These are phyloP conservation scores for Rhypophila decipiens DNA, from an alignment of 495 filamentous ascomycete species.

Conservation along the genomic window DNA sequence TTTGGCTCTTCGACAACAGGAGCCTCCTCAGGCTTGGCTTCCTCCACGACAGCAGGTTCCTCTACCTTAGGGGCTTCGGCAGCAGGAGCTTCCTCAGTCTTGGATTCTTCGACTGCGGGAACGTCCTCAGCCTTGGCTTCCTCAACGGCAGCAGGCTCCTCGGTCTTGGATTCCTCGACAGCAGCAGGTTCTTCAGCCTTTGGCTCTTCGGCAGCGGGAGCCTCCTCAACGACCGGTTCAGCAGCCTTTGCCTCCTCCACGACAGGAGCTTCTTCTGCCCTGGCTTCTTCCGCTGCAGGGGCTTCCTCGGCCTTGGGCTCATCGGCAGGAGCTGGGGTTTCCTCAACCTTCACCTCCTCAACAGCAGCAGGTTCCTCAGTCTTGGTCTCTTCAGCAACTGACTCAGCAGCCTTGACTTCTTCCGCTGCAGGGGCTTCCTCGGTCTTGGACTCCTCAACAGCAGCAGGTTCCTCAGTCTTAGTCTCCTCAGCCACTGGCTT, in stretches of 20 bases:
- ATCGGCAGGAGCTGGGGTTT: constrained; percentile 1
- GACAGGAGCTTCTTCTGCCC: constrained; percentile 8
- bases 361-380: constrained; percentile 3
- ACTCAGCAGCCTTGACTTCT: constrained; percentile 1
- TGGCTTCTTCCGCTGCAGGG: no score
- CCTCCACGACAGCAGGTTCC: neutral
- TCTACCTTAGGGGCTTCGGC: constrained; percentile 8
- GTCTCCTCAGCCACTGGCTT: constrained; percentile 11
- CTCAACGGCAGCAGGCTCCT: constrained; percentile 1
- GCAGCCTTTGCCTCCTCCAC: constrained; percentile 11
- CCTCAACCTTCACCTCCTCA: no score
- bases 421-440: constrained; percentile 2
- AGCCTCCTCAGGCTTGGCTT: constrained; percentile 7
- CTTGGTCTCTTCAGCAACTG: constrained; percentile 7
- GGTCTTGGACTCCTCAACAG: constrained; percentile 1
- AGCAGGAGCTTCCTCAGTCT: constrained; percentile 12
- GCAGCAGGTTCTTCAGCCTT: neutral
- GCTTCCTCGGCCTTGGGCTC: constrained; percentile 8
- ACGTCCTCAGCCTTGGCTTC: constrained; percentile 16
- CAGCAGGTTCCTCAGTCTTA: neutral
- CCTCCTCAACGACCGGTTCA: constrained; percentile 2
- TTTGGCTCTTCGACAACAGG: neutral
- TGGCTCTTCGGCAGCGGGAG: constrained; percentile 4
- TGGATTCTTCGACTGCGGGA: constrained; percentile 22
- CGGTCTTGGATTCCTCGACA: constrained; percentile 4